These are phyloP conservation scores for Beauveria sp. DNA, from an alignment of 2,329 filamentous ascomycete species.

Conservation along the genomic window DNA sequence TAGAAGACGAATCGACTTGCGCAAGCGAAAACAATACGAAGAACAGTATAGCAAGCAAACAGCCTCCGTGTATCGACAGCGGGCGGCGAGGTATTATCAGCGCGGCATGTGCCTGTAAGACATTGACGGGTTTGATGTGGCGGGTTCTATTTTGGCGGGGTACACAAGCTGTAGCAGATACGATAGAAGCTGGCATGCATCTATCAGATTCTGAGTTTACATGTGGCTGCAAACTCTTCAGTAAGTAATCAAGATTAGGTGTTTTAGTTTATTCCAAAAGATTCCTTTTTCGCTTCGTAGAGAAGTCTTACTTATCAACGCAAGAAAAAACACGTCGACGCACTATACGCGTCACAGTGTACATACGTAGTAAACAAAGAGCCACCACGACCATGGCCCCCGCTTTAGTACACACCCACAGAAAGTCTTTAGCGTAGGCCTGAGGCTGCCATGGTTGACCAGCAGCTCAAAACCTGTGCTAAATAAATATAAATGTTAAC, in stretches of 20 bases:
- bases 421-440: too few species aligned
- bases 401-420: background rate
- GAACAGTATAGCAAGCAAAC: too few species aligned
- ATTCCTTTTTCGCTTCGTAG: background rate
- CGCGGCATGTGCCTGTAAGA: background rate
- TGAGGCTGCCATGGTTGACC: too few species aligned
- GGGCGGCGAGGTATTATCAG: background rate
- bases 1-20: too few species aligned
- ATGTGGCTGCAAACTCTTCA: too few species aligned
- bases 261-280: too few species aligned
- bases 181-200: background rate
- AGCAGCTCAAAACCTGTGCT: too few species aligned
- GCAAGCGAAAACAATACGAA: too few species aligned
- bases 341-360: background rate
- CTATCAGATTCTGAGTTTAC: background rate
- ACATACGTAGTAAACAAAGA: background rate
- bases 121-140: background rate
- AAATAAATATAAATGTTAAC: too few species aligned
- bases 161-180: background rate
- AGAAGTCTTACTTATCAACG: background rate
- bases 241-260: too few species aligned
- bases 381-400: background rate
- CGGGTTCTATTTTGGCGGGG: background rate
- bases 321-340: background rate
- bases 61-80: background rate